A percentile compares a stretch with the other conserved stretches of the same genome.
Evolutionary conservation across 305 asterid species (phyloP).

Genomic region (Salvia sclarea): DNA sequence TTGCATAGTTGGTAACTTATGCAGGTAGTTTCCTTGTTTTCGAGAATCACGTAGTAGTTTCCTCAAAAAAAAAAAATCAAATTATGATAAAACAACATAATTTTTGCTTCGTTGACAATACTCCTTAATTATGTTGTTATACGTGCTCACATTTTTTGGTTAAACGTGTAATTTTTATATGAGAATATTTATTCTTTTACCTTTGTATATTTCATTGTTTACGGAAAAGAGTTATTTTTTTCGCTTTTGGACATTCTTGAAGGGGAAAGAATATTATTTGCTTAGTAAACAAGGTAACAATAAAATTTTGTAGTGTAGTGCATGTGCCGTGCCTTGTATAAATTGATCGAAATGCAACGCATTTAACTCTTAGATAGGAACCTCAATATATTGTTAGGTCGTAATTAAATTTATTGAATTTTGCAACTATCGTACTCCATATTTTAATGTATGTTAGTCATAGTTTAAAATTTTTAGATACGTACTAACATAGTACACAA

Average conservation of each 20-base stretch:
- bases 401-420: too few species aligned
- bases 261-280: conserved; percentile 36
- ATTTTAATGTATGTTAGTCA: too few species aligned
- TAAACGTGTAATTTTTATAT: neutral
- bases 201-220: neutral
- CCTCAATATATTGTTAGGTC: too few species aligned
- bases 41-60: neutral
- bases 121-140: neutral
- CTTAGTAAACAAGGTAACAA: conserved; percentile 31
- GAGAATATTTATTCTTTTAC: neutral
- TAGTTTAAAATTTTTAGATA: too few species aligned
- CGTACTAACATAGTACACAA: too few species aligned
- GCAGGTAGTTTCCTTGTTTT: too few species aligned
- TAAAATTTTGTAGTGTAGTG: conserved; percentile 13
- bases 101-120: neutral
- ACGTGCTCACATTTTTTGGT: too few species aligned
- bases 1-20: conserved; percentile 27
- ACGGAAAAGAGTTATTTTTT: neutral
- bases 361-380: too few species aligned
- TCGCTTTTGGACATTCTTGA: conserved; percentile 20
- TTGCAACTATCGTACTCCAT: too few species aligned
- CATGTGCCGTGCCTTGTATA: neutral
- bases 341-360: neutral
- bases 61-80: too few species aligned
- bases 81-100: neutral